These are phyloP conservation scores for Wickerhamiella sergipiensis DNA, from an alignment of 805 yeast species.

Conservation along the genomic window DNA sequence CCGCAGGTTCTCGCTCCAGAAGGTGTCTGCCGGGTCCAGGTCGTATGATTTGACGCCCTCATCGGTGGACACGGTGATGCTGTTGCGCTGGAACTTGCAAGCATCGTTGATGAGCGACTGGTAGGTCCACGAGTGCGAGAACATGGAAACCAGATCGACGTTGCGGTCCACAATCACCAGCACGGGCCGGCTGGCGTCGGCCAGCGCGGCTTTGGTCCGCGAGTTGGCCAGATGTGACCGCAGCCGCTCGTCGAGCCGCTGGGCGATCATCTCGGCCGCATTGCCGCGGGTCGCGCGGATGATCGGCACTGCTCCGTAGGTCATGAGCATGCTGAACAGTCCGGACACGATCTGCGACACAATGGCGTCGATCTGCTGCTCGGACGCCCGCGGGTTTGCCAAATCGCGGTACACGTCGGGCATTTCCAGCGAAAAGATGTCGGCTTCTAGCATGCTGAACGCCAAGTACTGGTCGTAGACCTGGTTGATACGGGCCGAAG, in stretches of 20 bases:
- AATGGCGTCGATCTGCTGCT: slow-evolving; percentile 52
- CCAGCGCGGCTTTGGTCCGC: slow-evolving; percentile 22
- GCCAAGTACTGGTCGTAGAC: slow-evolving; percentile 90
- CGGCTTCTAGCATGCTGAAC: slow-evolving; percentile 86
- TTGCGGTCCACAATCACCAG: slow-evolving; percentile 76
- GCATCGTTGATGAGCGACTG: slow-evolving; percentile 94
- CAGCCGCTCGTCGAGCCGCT: slow-evolving; percentile 66
- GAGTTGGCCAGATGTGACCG: slow-evolving; percentile 76
- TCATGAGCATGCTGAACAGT: slow-evolving; percentile 62
- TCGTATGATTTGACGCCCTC: slow-evolving; percentile 49
- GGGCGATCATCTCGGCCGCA: slow-evolving; percentile 89
- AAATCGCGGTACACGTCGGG: slow-evolving; percentile 51
- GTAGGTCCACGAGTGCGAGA: slow-evolving; percentile 94
- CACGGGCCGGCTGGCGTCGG: slow-evolving; percentile 34
- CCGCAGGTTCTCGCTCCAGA: slow-evolving; percentile 75
- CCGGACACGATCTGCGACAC: slow-evolving; percentile 70
- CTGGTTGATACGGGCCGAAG: slow-evolving; percentile 61
- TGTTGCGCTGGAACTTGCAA: slow-evolving; percentile 66
- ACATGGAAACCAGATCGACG: slow-evolving; percentile 84
- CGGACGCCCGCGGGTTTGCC: slow-evolving; percentile 59
- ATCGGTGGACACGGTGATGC: slow-evolving; percentile 43
- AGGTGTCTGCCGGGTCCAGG: slow-evolving; percentile 84
- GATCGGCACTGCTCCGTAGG: slow-evolving; percentile 70
- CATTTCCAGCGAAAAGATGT: slow-evolving; percentile 67
- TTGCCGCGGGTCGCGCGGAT: slow-evolving; percentile 87